These are phyloP conservation scores for Pythium dissimile DNA, from an alignment of 352 stramenopile species.

Conservation along the genomic window DNA sequence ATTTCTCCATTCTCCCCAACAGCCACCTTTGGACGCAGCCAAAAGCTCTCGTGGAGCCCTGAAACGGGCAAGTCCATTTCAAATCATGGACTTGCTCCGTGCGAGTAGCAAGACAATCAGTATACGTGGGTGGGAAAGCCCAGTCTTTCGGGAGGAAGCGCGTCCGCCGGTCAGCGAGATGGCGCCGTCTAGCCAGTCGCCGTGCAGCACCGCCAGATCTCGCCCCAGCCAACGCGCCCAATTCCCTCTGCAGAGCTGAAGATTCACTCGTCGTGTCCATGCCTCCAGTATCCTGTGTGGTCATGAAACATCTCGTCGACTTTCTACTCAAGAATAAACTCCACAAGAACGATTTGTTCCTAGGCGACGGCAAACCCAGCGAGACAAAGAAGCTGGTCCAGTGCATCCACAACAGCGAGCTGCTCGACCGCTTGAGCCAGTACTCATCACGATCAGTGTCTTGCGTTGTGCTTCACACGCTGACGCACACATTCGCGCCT, in stretches of 20 bases:
- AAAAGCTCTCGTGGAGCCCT: too few species aligned
- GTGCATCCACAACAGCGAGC: conserved; percentile 19
- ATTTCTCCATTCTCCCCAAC: too few species aligned
- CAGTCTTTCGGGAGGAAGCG: neutral
- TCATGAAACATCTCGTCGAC: conserved; percentile 29
- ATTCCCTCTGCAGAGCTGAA: too few species aligned
- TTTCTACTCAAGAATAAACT: conserved; percentile 35
- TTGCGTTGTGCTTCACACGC: conserved; percentile 19
- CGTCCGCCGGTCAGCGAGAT: neutral
- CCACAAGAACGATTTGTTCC: conserved; percentile 35
- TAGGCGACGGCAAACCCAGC: conserved; percentile 18
- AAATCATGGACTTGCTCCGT: neutral
- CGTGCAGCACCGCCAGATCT: too few species aligned
- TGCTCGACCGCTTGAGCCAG: conserved; percentile 22
- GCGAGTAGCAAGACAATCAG: conserved; percentile 7
- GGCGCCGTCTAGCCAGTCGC: too few species aligned
- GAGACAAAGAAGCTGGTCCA: conserved; percentile 21
- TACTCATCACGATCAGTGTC: conserved; percentile 32
- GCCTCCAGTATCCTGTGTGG: conserved; percentile 21
- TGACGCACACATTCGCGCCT: conserved; percentile 21
- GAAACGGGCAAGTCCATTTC: too few species aligned
- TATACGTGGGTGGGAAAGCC: conserved; percentile 1
- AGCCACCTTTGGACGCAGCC: neutral
- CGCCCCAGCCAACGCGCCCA: too few species aligned
- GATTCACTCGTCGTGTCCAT: conserved; percentile 6